These are phyloP conservation scores for Diaporthe vexans DNA, from an alignment of 2,329 filamentous ascomycete genomes.

Conservation along the genomic window DNA sequence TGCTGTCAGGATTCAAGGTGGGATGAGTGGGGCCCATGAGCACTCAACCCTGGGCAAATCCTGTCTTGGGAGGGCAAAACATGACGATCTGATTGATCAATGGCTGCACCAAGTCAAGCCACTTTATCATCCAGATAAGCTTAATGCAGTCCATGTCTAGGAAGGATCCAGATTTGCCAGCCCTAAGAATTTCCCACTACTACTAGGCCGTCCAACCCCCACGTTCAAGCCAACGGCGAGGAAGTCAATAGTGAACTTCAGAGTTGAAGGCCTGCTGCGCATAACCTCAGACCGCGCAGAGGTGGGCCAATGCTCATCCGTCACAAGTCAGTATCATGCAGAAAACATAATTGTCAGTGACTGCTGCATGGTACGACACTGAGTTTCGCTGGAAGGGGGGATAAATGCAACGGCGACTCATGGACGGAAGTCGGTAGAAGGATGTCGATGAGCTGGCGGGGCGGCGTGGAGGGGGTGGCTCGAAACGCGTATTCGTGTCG, in stretches of 20 bases:
- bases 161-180: slow-evolving; percentile 2
- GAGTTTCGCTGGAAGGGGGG: not conserved
- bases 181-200: not conserved
- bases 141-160: not conserved
- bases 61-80: not conserved
- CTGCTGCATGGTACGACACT: not conserved
- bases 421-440: not conserved
- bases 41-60: not conserved
- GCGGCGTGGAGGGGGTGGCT: not conserved
- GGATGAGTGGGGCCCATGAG: slow-evolving; percentile 13
- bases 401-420: not conserved
- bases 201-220: not conserved
- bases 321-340: not conserved
- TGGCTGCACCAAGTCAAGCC: not conserved
- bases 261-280: not conserved
- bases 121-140: not conserved
- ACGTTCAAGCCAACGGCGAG: not conserved
- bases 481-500: slow-evolving; percentile 9
- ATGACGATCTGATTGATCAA: slow-evolving; percentile 28
- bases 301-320: not conserved
- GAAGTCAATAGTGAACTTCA: not conserved
- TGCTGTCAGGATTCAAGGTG: not conserved
- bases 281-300: too few relatives aligned
- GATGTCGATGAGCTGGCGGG: too few relatives aligned
- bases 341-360: not conserved